These are phyloP conservation scores for Termitomyces bulborhizus DNA, from an alignment of 768 basidiomycete genomes.

Conservation along the genomic window DNA sequence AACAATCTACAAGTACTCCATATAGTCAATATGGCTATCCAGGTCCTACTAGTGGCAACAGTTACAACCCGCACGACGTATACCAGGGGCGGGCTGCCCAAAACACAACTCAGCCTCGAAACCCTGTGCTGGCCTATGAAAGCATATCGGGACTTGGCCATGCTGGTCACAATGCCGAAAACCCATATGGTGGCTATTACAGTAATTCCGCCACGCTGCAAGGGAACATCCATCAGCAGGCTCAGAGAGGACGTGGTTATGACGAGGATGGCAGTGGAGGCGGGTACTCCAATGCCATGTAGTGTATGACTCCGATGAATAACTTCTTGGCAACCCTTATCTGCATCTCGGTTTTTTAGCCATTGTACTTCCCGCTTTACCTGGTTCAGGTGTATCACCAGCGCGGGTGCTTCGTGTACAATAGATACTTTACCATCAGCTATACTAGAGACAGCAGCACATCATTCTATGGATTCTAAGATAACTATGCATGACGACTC, in stretches of 20 bases:
- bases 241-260: conserved; percentile 21
- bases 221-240: conserved; percentile 13
- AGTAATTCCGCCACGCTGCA: conserved; percentile 12
- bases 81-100: conserved; percentile 44
- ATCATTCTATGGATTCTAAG: neutral
- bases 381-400: neutral
- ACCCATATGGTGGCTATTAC: conserved; percentile 17
- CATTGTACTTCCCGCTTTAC: neutral
- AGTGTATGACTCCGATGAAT: neutral
- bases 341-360: conserved; percentile 1
- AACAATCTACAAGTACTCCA: conserved; percentile 22
- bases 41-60: conserved; percentile 18
- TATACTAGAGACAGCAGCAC: neutral
- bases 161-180: conserved; percentile 4
- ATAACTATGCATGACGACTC: neutral
- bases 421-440: conserved; percentile 12
- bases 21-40: conserved; percentile 14
- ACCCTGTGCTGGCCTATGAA: neutral
- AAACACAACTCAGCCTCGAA: neutral
- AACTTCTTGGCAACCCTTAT: neutral
- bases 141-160: neutral
- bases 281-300: conserved; percentile 22
- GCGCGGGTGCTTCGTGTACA: conserved; percentile 12
- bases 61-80: conserved; percentile 46
- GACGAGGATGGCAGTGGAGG: conserved; percentile 23